phyloP scores from a whole-genome alignment of 192 early-diverging fungal genomes.

The Gaertneriomyces semiglobifer region DNA sequence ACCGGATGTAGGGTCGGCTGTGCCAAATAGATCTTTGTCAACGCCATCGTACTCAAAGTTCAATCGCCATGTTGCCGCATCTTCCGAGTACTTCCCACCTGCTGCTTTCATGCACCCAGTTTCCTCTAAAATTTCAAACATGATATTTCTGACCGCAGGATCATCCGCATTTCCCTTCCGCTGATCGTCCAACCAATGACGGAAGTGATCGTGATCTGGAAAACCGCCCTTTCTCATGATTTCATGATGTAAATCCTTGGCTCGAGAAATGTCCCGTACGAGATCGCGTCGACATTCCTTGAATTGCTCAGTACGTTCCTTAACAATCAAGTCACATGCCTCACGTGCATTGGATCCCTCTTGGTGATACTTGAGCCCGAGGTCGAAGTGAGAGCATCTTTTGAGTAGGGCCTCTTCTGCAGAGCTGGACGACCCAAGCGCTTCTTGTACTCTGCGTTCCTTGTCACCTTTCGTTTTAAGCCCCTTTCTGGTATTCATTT shows the following conservation, averaged over 20 bases:
- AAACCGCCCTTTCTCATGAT: constrained; percentile 21
- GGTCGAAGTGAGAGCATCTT: constrained; percentile 45
- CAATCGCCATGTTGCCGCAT: neutral
- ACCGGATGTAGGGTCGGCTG: too few relatives aligned
- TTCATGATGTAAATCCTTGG: constrained; percentile 11
- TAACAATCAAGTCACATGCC: constrained; percentile 40
- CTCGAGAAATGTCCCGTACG: constrained; percentile 15
- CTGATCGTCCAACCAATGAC: constrained; percentile 18
- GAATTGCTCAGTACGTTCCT: constrained; percentile 31
- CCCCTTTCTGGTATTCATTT: constrained; percentile 39
- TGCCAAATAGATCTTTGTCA: too few relatives aligned
- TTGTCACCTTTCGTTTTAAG: constrained; percentile 40
- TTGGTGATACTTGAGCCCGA: constrained; percentile 14
- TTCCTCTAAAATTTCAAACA: constrained; percentile 26
- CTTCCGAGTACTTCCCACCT: neutral
- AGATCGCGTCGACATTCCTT: constrained; percentile 32
- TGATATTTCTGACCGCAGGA: constrained; percentile 29
- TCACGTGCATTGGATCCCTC: constrained; percentile 21
- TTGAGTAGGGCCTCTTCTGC: constrained; percentile 49
- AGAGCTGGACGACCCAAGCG: constrained; percentile 30
- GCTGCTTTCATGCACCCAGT: constrained; percentile 14
- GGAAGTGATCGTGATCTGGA: constrained; percentile 21
- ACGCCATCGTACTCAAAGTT: neutral
- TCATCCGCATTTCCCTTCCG: constrained; percentile 30
- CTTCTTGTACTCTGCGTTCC: constrained; percentile 32